phyloP scores from a whole-genome alignment of 192 early-diverging fungal species.

The Rhizoclosmatium globosum region DNA sequence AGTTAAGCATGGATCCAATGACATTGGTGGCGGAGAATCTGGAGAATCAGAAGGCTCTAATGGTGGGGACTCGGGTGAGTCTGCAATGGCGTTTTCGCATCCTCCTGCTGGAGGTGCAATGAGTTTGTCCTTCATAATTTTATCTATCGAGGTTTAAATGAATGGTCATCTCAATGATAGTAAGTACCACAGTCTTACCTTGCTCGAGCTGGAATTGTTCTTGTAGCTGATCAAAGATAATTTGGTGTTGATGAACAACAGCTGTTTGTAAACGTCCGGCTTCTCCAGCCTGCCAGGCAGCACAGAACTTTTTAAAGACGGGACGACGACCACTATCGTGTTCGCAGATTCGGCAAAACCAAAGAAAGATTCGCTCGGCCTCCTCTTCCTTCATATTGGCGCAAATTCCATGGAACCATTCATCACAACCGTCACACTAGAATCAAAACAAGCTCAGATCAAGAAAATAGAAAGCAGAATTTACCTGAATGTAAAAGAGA shows the following conservation, averaged over 20 bases:
- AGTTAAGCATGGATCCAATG: not conserved
- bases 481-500: constrained; percentile 40
- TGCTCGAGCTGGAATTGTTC: not conserved
- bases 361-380: constrained; percentile 35
- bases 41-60: not conserved
- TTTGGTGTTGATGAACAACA: not conserved
- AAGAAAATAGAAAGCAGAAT: not conserved
- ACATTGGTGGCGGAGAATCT: not conserved
- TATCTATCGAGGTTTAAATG: not conserved
- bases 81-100: not conserved
- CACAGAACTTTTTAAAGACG: constrained; percentile 37
- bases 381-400: constrained; percentile 39
- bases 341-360: constrained; percentile 42
- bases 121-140: not conserved
- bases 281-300: constrained; percentile 28
- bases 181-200: not conserved
- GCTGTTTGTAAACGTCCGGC: too few species aligned
- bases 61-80: constrained; percentile 9
- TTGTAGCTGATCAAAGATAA: not conserved
- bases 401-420: constrained; percentile 43
- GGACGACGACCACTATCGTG: constrained; percentile 22
- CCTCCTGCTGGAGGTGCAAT: too few species aligned
- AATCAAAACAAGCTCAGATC: not conserved
- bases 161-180: not conserved
- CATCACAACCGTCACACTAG: constrained; percentile 40